These are phyloP conservation scores for Iberis pinnata DNA, from an alignment of 345 rosid genomes.

Conservation along the genomic window DNA sequence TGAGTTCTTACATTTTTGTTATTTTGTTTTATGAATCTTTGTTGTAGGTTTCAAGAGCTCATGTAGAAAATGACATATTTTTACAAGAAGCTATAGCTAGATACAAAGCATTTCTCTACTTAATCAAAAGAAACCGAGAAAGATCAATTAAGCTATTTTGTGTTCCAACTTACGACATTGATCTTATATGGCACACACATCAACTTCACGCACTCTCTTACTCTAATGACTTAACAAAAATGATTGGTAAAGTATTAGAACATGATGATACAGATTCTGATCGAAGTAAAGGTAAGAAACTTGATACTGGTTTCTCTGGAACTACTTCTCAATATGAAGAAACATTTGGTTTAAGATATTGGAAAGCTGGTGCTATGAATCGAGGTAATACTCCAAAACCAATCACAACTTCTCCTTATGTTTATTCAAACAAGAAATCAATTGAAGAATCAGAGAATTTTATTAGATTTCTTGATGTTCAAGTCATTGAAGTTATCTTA, in stretches of 20 bases:
- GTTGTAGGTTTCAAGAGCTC: slow-evolving; percentile 58
- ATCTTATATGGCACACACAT: slow-evolving; percentile 97
- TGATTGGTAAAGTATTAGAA: slow-evolving; percentile 53
- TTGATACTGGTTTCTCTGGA: slow-evolving; percentile 57
- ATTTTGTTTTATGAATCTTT: too few relatives aligned
- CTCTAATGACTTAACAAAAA: slow-evolving; percentile 47
- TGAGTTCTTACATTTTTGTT: too few relatives aligned
- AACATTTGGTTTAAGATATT: slow-evolving; percentile 71
- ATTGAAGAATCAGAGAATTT: slow-evolving; percentile 32
- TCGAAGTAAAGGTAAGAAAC: slow-evolving; percentile 58
- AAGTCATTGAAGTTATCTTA: slow-evolving; percentile 49
- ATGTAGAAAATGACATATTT: slow-evolving; percentile 54
- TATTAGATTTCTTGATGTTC: slow-evolving; percentile 46
- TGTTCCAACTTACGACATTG: slow-evolving; percentile 95
- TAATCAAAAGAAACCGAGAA: slow-evolving; percentile 71
- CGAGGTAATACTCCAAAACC: slow-evolving; percentile 67
- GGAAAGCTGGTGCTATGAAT: slow-evolving; percentile 95
- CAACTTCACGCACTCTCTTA: slow-evolving; percentile 76
- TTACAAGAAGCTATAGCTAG: slow-evolving; percentile 77
- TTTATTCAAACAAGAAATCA: slow-evolving; percentile 32
- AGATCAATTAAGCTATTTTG: slow-evolving; percentile 54
- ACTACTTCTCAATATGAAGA: slow-evolving; percentile 73
- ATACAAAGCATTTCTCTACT: slow-evolving; percentile 78
- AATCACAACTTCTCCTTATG: slow-evolving; percentile 40
- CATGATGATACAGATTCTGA: slow-evolving; percentile 79